These are phyloP conservation scores for Yamadazyma epiphylla DNA, from an alignment of 1,139 yeast species.

Conservation along the genomic window DNA sequence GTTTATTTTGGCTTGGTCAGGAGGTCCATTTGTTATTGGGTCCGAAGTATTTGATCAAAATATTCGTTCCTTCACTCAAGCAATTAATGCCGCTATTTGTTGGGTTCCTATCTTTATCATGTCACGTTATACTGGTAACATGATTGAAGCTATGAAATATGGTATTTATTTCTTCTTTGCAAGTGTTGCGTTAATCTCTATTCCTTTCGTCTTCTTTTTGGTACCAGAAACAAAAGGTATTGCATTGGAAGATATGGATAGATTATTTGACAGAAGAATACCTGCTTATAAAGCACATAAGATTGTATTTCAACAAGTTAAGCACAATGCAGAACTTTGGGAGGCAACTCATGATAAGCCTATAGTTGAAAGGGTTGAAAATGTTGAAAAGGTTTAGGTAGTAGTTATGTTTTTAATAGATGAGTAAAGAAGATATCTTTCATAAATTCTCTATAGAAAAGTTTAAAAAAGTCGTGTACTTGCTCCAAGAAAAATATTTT, in stretches of 20 bases:
- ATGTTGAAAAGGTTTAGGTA: slow-evolving; percentile 10
- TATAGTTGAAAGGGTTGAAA: slow-evolving; percentile 5
- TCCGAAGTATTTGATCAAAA: slow-evolving; percentile 41
- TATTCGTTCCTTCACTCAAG: slow-evolving; percentile 40
- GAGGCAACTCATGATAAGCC: background rate
- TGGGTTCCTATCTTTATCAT: slow-evolving; percentile 43
- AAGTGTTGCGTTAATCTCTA: slow-evolving; percentile 24
- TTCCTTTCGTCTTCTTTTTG: slow-evolving; percentile 34
- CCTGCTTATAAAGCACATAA: slow-evolving; percentile 30
- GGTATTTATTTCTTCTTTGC: slow-evolving; percentile 44
- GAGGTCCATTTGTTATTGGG: slow-evolving; percentile 44
- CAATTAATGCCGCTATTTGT: slow-evolving; percentile 39
- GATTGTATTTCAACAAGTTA: slow-evolving; percentile 18
- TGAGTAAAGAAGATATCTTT: too few relatives aligned
- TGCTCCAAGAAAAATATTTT: too few relatives aligned
- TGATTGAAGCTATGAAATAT: slow-evolving; percentile 36
- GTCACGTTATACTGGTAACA: slow-evolving; percentile 34
- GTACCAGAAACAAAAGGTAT: slow-evolving; percentile 41
- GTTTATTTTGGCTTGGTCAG: slow-evolving; percentile 42
- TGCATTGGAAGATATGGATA: slow-evolving; percentile 44
- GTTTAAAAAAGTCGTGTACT: too few relatives aligned
- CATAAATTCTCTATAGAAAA: too few relatives aligned
- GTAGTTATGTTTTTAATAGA: too few relatives aligned
- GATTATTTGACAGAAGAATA: slow-evolving; percentile 24
- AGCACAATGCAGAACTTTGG: slow-evolving; percentile 15